Evolutionary conservation across 1,284 basidiomycete genomes (phyloP), one percentile per base, ranked within the genome.

Genomic region (Xerocomus amazonicus): DNA sequence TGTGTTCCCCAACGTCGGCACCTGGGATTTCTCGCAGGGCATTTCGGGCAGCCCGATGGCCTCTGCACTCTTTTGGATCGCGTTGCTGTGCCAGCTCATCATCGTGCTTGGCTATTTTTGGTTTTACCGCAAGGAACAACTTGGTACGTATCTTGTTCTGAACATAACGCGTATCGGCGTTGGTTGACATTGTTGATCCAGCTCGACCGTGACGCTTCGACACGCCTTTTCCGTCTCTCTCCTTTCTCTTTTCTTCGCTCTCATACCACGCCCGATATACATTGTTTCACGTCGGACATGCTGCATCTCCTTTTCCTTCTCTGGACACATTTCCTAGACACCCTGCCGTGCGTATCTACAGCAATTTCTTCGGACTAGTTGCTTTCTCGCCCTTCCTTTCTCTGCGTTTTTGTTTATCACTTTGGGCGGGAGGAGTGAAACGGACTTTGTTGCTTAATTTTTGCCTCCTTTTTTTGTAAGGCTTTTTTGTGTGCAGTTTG

Each of bases 31-130:
- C 62, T 72, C 74, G 17, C 72, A 84, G 16, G 86, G 86, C 31
- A 68, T 88, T 6, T 65, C 72, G 60, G 85, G 84, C 55, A 90
- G 87, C 59, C 88, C 88, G 13, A 82, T 91, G 79, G 87, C 84
- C 17, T 75, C 79, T 28, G 82, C 87, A 47, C 75, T 89, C 50
- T 96, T 96, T 78, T 96, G 92, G 92, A 70, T 93, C 43, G 91
- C 90, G 49, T 75, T 96, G 45, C 62, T 81, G 9, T 88, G 81
- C 63, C 88, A 90, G 65, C 64, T 95, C 50, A 68, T 92, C 55
- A 92, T 96, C 62, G 90, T 94, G 49, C 71, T 87, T 53, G 92
- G 92, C 19, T 96, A 95, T 74, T 92, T 94, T 75, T 89, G 89
- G 87, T 93, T 95, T 81, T 96, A 91, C 69, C 84, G 89, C 65